Percentiles rank a stretch among this genome's conserved stretches.
Evolutionary conservation across 441 rosid species (phyloP).

Genomic region (Capsella rubella): DNA sequence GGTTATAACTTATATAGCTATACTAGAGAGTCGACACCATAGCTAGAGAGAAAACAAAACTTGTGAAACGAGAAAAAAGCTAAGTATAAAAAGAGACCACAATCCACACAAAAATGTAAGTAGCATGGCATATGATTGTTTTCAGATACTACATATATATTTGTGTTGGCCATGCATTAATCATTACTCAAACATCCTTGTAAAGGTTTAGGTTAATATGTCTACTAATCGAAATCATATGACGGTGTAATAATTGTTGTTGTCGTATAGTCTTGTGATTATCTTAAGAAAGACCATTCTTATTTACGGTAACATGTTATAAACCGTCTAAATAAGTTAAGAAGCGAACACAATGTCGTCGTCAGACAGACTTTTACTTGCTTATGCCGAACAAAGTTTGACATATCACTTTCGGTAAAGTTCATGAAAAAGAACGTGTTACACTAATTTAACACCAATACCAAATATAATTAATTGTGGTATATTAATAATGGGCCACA

Average conservation of each 20-base stretch:
- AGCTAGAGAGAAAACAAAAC: neutral
- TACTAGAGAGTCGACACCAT: neutral
- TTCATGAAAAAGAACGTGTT: too few relatives aligned
- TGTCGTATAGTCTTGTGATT: neutral
- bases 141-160: too few relatives aligned
- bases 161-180: too few relatives aligned
- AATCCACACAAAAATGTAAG: too few relatives aligned
- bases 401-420: neutral
- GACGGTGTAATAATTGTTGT: neutral
- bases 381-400: neutral
- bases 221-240: neutral
- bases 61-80: neutral
- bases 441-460: too few relatives aligned
- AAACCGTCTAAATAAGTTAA: too few relatives aligned
- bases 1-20: neutral
- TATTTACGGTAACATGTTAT: neutral
- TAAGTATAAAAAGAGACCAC: too few relatives aligned
- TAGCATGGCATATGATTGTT: too few relatives aligned
- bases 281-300: neutral
- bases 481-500: slow-evolving; percentile 4
- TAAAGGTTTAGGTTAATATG: too few relatives aligned
- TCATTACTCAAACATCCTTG: neutral
- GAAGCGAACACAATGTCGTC: neutral
- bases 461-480: neutral
- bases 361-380: neutral